Base-by-base conservation (phyloP, 1,284 basidiomycete species). In the Mycosarcoma maydis region DNA sequence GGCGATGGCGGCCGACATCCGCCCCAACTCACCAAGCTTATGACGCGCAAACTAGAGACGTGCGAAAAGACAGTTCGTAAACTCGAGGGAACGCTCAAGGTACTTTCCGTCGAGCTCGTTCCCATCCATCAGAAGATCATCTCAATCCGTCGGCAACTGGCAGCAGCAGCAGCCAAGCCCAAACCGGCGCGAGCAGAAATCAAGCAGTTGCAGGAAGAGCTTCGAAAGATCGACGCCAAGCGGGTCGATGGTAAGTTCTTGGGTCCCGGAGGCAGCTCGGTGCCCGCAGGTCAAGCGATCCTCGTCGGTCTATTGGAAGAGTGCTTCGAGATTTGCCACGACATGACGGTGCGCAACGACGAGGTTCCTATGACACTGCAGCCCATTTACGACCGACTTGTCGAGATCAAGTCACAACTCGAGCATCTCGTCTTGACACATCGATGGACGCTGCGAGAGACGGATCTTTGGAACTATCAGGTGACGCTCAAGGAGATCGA, bases 211-310 rank as follows among this genome's bases (percentile, higher is more conserved):
- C 87, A 92, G 61, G 94, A 98, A 80, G 95, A 98, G 82, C 85
- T 99, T 58, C 88, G 95, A 59, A 92, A 91, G 83, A 96, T 98
- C 89, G 91, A 81, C 26, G 58, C 70, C 33, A 92, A 92, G 84
- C 91, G 95, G 14, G 92, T 95, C 7, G 93, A 98, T 78, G 94
- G 94, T 54, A 96, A 96, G 83, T 98, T 97, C 83, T 85, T 97
- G 22, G 93, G 92, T 3, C 92, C 93, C 11, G 92, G 92, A 17
- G 94, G 94, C 36, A 85, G 85, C 6, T 90, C 88, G 37, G 90
- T 97, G 0, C 93, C 94, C 11, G 87, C 90, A 40, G 95, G 94
- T 8, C 94, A 97, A 82, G 82, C 78, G 9, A 83, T 87, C 27
- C 79, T 87, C 3, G 84, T 84, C 13, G 94, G 94, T 2, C 85